Evolutionary conservation across 805 yeast species (phyloP), one percentile per base, ranked within the genome.

Genomic region (Yarrowia deformans): DNA sequence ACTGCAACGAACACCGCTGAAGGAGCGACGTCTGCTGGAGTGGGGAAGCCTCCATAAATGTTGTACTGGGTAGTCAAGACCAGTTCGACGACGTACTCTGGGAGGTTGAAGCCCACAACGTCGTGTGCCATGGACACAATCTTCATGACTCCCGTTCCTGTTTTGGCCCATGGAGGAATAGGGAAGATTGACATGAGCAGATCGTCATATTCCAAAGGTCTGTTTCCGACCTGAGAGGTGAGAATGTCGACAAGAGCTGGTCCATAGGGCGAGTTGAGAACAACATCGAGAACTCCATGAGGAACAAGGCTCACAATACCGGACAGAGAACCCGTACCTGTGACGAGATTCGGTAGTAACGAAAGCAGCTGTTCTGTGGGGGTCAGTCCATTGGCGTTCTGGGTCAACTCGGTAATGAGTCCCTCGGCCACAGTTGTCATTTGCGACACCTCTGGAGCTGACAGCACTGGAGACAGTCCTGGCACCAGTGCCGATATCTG

Each of bases 11-110:
- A 88, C 0, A 89, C 75, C 0, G 85, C 85, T 69, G 84, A 79
- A 1, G 93, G 93, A 1, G 86, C 91, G 10, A 82, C 75, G 76
- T 90, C 94, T 32, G 73, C 73, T 19, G 8, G 2, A 3, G 43
- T 18, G 1, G 92, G 91, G 73, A 88, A 90, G 7, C 85, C 85
- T 9, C 93, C 93, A 78, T 87, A 88, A 18, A 77, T 50, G 13
- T 75, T 77, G 8, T 77, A 77, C 48, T 87, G 68, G 12, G 69
- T 66, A 4, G 61, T 54, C 63, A 66, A 39, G 35, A 49, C 68
- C 23, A 37, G 35, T n/a, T 35, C 12, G 14, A 63, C 35, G 16
- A 63, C 68, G 1, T n/a, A 8, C n/a, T 34, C 9, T 2, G 68
- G 68, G 14, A 63, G 35, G 46, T 39, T 37, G n/a, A 39, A 32